Evolutionary conservation across 2,329 filamentous ascomycete genomes (phyloP).

Genomic region (Albifimbria verrucaria): DNA sequence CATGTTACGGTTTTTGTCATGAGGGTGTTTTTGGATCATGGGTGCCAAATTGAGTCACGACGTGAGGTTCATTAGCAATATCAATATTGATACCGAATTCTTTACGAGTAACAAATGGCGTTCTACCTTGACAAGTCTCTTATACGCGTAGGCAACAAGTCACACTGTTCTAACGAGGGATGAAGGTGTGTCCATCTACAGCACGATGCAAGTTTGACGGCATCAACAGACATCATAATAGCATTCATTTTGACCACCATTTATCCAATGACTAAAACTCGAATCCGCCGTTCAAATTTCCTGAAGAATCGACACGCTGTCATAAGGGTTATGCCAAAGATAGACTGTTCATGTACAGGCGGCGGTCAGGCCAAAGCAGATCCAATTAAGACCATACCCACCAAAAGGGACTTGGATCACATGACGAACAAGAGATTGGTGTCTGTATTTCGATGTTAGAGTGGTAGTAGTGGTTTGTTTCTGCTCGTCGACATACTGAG

Average conservation of each 20-base stretch:
- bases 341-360: background rate
- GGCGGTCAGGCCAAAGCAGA: conserved; percentile 1
- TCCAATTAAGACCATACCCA: too few species aligned
- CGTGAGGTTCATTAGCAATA: background rate
- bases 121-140: too few species aligned
- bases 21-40: conserved; percentile 1
- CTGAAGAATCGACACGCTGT: background rate
- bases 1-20: conserved; percentile 1
- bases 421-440: conserved; percentile 62
- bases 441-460: conserved; percentile 37
- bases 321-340: background rate
- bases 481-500: conserved; percentile 62
- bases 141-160: too few species aligned
- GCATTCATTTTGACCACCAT: background rate
- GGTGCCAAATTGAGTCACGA: background rate
- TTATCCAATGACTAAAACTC: too few species aligned
- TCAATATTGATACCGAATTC: too few species aligned
- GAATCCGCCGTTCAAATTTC: background rate
- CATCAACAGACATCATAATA: too few species aligned
- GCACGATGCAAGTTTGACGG: too few species aligned
- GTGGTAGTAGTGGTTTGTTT: too few species aligned
- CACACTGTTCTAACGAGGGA: too few species aligned
- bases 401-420: conserved; percentile 33
- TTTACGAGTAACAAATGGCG: too few species aligned
- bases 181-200: too few species aligned